A percentile compares a stretch with the other conserved stretches of the same genome.
Evolutionary conservation across 2,329 filamentous ascomycete species (phyloP).

Genomic region (Mollisiaceae sp.): DNA sequence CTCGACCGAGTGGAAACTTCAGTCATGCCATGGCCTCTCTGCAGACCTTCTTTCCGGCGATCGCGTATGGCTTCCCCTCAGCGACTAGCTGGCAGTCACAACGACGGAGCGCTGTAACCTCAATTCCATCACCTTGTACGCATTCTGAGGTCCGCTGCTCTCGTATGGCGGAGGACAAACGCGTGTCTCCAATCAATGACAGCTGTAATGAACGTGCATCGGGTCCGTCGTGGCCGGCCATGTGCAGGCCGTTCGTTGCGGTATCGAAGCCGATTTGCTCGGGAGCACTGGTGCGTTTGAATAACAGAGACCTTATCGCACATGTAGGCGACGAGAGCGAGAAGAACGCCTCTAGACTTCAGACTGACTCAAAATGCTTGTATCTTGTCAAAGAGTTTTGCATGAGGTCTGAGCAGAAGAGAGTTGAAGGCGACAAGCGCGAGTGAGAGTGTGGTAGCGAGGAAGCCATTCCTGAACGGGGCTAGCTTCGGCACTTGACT

Average conservation of each 20-base stretch:
- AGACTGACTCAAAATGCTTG: neutral
- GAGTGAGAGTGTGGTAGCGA: neutral
- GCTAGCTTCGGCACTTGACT: neutral
- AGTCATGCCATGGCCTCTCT: neutral
- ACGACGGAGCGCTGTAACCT: neutral
- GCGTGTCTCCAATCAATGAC: constrained; percentile 5
- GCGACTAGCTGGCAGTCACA: constrained; percentile 1
- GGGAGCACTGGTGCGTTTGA: neutral
- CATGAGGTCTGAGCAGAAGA: neutral
- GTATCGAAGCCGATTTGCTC: constrained; percentile 3
- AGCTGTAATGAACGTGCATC: neutral
- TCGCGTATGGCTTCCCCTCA: neutral
- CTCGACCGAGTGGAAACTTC: neutral
- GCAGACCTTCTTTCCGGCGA: neutral
- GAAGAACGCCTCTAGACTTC: neutral
- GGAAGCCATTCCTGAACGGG: neutral
- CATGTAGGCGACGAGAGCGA: constrained; percentile 2
- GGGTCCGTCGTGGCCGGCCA: neutral
- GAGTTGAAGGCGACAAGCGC: neutral
- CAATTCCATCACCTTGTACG: neutral
- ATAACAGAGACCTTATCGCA: neutral
- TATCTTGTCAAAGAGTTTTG: neutral
- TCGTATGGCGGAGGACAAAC: neutral
- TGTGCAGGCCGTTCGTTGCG: neutral
- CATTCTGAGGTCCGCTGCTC: neutral